Evolutionary conservation across 164 flowering plant genomes (phyloP), one percentile per base, ranked within the genome.

Genomic region (Saururus chinensis): DNA sequence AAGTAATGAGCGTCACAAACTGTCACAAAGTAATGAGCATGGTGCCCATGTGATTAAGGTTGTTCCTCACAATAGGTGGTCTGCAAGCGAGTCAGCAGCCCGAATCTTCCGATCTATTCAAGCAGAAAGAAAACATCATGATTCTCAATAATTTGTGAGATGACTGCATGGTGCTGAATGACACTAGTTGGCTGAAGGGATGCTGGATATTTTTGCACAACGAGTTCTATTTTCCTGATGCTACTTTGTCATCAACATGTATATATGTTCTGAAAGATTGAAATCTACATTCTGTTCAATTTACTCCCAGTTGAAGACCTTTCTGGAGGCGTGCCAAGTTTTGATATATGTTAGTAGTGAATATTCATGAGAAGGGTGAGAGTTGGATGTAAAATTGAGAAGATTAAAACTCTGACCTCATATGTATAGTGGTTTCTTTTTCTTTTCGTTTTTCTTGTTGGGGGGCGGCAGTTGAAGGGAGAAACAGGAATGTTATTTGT

Each of bases 91-190:
- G 69, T 82, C 95, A 21, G 98, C 88, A 22, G 90, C 90, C 9
- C 75, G 95, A 57, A 88, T 92, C 53, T 87, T 92, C 67, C 77
- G 30, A 68, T 89, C 84, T 10, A 92, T 92, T 73, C 90, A 92
- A 66, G 80, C 83, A 74, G 95, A 81, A 52, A 79, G 95, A 62
- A 75, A 75, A 67, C 91, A 84, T 61, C 61, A 69, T 66, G 89
- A 79, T 57, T 65, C 59, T 24, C 40, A 26, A n/a, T 81, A 75
- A 73, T 55, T 61, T 24, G 42, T 54, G 19, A 3, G 5, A 58
- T 51, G 12, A 40, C 53, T 21, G n/a, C 24, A 42, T 26, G 52
- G 58, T 40, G 20, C 26, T 8, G 1, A 45, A 37, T 17, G 35
- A 14, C 64, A 14, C 9, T 49, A 23, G 10, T 26, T 19, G 13